These are phyloP conservation scores for Beauveria bassiana DNA, from an alignment of 2,329 filamentous ascomycete genomes.

Conservation along the genomic window DNA sequence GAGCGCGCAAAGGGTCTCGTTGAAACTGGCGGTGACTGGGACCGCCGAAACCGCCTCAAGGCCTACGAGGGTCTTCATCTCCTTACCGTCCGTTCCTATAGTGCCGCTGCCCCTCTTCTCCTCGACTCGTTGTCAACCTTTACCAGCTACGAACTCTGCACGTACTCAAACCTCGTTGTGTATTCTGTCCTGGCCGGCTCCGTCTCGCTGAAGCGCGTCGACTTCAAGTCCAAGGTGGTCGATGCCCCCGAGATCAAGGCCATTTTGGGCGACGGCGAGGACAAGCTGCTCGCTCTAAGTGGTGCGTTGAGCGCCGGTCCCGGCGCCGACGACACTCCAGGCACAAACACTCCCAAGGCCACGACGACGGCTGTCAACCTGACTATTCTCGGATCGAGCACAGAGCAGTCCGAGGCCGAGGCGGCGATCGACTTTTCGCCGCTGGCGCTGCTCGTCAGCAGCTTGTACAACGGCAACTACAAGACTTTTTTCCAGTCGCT, in stretches of 20 bases:
- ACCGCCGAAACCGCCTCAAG: constrained; percentile 95
- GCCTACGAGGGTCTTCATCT: constrained; percentile 94
- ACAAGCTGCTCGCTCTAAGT: constrained; percentile 75
- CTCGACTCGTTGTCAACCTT: constrained; percentile 97
- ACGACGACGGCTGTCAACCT: constrained; percentile 72
- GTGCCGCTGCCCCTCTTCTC: constrained; percentile 79
- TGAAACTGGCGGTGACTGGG: constrained; percentile 95
- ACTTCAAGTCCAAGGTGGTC: constrained; percentile 98
- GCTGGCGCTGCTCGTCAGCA: constrained; percentile 79
- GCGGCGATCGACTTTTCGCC: constrained; percentile 81
- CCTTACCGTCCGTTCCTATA: constrained; percentile 86
- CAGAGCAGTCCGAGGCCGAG: constrained; percentile 71
- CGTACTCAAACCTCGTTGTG: constrained; percentile 87
- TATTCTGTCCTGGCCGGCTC: constrained; percentile 94
- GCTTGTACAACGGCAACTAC: constrained; percentile 90
- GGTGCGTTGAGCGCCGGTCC: constrained; percentile 77
- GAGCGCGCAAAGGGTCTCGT: constrained; percentile 85
- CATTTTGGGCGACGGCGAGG: constrained; percentile 82
- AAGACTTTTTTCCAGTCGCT: constrained; percentile 87
- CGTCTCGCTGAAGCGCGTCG: constrained; percentile 88
- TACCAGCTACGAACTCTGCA: constrained; percentile 97
- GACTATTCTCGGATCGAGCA: constrained; percentile 67
- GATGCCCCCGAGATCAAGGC: constrained; percentile 98
- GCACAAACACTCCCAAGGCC: constrained; percentile 46
- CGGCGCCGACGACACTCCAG: constrained; percentile 70